Evolutionary conservation across 257 asterid species (phyloP), one percentile per base, ranked within the genome.

Genomic region (Lantana camara): DNA sequence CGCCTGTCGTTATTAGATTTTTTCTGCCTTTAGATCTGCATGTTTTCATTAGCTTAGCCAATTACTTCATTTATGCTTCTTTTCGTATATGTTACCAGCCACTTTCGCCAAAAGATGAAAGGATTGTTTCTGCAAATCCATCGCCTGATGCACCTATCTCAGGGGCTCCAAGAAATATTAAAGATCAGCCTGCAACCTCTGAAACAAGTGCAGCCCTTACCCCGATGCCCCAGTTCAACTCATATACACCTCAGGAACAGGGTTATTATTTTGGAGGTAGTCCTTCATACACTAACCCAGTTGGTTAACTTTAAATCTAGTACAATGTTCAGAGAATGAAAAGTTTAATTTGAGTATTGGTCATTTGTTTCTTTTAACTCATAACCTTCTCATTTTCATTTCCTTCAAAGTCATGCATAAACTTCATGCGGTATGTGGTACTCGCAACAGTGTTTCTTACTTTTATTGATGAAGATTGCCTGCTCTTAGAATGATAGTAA

Each of bases 261-360:
- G 83, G 87, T 68, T 78, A 83, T 72, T 85, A 84, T 72, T 71
- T 75, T 78, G 91, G 96, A 84, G 98, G 98, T 94, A 70, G 78
- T 64, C 58, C 54, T 66, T 62, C 70, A 23, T 50, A 22, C 17
- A 44, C 57, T 61, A 47, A 30, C 46, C 11, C 65, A 50, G 27
- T 58, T 77, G 49, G 63, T 58, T 69, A 21, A 57, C 21, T 44
- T 40, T 59, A 56, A 45, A 23, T 10, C 30, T 49, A 23, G 17
- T 65, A 29, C 42, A 49, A 23, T 50, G 47, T 37, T 51, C 16
- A 32, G 27, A 61, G 12, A 41, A 29, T 34, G 70, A 54, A n/a
- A n/a, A n/a, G 15, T 17, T 58, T 24, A 47, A 15, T 15, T n/a
- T 7, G 17, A 46, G 32, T 52, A 69, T 52, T 37, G 10, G 48